phyloP scores from a whole-genome alignment of 1,284 basidiomycete species.

The Phellopilus nigrolimitatus region DNA sequence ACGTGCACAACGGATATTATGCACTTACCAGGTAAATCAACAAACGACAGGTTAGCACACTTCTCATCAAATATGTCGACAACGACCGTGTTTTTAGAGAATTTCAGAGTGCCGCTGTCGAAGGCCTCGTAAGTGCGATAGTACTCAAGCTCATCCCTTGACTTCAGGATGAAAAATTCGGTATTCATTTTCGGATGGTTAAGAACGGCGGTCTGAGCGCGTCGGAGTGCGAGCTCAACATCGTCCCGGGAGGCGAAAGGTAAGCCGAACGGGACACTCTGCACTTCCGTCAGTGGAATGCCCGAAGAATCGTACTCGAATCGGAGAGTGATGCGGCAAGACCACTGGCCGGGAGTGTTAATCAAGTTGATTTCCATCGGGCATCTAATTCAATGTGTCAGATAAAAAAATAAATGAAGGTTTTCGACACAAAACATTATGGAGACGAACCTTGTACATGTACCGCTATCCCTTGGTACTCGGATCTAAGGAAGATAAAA shows the following conservation, averaged over 20 bases:
- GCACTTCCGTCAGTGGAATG: not conserved
- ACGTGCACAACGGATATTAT: not conserved
- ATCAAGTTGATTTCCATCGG: slow-evolving; percentile 27
- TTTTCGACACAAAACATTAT: not conserved
- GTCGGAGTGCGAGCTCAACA: slow-evolving; percentile 29
- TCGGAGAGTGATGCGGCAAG: slow-evolving; percentile 33
- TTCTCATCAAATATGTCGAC: slow-evolving; percentile 33
- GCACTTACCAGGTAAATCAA: slow-evolving; percentile 46
- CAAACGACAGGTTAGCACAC: slow-evolving; percentile 45
- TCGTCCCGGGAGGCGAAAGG: slow-evolving; percentile 21
- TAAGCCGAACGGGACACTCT: slow-evolving; percentile 24
- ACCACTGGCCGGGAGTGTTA: slow-evolving; percentile 27
- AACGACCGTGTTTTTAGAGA: slow-evolving; percentile 28
- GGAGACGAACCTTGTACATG: slow-evolving; percentile 24
- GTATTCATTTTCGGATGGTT: slow-evolving; percentile 22
- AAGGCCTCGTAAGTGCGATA: slow-evolving; percentile 15
- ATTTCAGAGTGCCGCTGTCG: slow-evolving; percentile 21
- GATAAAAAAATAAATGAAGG: not conserved
- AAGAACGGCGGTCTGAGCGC: slow-evolving; percentile 31
- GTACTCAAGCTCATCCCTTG: slow-evolving; percentile 21
- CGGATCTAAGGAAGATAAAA: too few species aligned
- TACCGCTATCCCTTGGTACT: slow-evolving; percentile 26
- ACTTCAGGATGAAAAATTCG: slow-evolving; percentile 21
- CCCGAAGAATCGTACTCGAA: slow-evolving; percentile 23
- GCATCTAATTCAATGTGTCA: slow-evolving; percentile 24